These are phyloP conservation scores for Penicillium soppii DNA, from an alignment of 495 filamentous ascomycete species.

Conservation along the genomic window DNA sequence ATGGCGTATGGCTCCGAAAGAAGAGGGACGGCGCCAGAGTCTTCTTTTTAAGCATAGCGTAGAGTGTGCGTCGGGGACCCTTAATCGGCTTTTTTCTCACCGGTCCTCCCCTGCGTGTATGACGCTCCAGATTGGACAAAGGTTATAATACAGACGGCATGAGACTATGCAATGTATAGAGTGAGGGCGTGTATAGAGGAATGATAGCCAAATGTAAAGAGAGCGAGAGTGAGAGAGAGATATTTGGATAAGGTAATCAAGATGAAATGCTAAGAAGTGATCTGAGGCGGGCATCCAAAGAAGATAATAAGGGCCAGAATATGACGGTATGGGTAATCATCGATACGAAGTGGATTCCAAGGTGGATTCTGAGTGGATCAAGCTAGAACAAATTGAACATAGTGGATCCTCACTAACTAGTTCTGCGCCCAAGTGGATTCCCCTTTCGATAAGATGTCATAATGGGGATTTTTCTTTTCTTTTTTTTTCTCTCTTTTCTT, in stretches of 20 bases:
- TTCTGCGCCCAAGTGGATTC: slow-evolving; percentile 9
- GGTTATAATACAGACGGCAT: slow-evolving; percentile 11
- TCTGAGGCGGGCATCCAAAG: background rate
- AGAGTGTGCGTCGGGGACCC: slow-evolving; percentile 31
- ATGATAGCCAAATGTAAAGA: background rate
- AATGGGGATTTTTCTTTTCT: background rate
- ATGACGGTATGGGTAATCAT: slow-evolving; percentile 9
- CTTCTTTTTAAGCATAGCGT: slow-evolving; percentile 54
- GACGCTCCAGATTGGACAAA: slow-evolving; percentile 24
- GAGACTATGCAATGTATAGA: background rate
- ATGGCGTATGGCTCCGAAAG: slow-evolving; percentile 42
- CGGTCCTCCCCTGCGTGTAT: slow-evolving; percentile 21
- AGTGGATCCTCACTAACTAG: slow-evolving; percentile 1
- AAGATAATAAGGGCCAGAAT: slow-evolving; percentile 3
- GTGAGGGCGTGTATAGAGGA: background rate
- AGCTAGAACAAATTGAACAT: too few species aligned
- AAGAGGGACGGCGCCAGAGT: slow-evolving; percentile 38
- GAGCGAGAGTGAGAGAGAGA: background rate
- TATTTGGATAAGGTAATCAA: too few species aligned
- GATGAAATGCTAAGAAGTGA: too few species aligned
- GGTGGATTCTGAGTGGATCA: background rate
- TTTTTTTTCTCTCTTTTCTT: background rate
- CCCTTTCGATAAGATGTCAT: slow-evolving; percentile 10
- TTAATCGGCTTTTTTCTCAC: slow-evolving; percentile 26
- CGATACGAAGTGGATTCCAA: background rate